These are phyloP conservation scores for Saccharomyces eubayanus DNA, from an alignment of 805 yeast species.

Conservation along the genomic window DNA sequence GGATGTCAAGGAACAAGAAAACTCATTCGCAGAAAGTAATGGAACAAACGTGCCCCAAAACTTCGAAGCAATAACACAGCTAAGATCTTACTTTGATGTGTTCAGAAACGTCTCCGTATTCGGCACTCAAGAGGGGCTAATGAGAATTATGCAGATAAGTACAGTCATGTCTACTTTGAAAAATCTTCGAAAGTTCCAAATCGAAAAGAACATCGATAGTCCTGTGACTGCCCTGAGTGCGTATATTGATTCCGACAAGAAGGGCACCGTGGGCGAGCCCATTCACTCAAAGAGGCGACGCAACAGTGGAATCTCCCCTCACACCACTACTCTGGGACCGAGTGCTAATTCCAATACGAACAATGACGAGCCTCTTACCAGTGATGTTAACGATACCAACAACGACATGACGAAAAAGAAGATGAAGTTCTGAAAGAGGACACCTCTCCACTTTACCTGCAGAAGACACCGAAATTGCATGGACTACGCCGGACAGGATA, in stretches of 20 bases:
- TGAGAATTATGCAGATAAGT: constrained; percentile 65
- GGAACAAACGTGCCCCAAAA: constrained; percentile 3
- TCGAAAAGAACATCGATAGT: constrained; percentile 39
- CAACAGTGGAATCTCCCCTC: neutral
- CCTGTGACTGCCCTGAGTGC: constrained; percentile 50
- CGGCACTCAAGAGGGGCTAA: constrained; percentile 58
- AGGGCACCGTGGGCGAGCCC: neutral
- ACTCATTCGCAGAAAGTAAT: neutral
- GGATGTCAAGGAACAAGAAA: constrained; percentile 2
- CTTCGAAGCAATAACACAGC: constrained; percentile 20
- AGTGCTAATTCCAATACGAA: neutral
- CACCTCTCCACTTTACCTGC: neutral
- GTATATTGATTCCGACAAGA: constrained; percentile 19
- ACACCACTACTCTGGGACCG: neutral
- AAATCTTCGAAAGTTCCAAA: constrained; percentile 34
- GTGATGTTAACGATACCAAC: neutral
- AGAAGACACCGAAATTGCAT: neutral
- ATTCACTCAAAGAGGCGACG: neutral
- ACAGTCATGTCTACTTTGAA: constrained; percentile 69
- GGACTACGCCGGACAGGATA: neutral
- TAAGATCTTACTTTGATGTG: constrained; percentile 37
- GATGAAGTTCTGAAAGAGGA: neutral
- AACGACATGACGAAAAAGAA: neutral
- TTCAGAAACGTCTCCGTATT: constrained; percentile 42
- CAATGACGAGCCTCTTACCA: neutral